These are phyloP conservation scores for Psilocybe cubensis DNA, from an alignment of 768 basidiomycete genomes.

Conservation along the genomic window DNA sequence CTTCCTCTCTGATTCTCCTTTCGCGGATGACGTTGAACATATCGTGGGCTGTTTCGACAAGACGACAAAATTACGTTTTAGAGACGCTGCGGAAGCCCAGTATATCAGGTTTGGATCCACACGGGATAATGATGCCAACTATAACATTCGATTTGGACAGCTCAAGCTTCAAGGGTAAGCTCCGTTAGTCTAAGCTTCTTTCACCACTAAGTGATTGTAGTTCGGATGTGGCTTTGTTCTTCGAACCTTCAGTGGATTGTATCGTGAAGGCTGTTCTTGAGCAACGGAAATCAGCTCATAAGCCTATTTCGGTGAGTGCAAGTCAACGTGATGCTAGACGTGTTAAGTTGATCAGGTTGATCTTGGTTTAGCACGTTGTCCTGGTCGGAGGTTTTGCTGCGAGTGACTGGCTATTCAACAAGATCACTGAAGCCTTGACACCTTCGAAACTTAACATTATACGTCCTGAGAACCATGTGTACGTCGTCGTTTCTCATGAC, in stretches of 20 bases:
- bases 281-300: conserved; percentile 26
- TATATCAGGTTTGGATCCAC: conserved; percentile 52
- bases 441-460: conserved; percentile 43
- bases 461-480: conserved; percentile 60
- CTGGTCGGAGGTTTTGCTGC: conserved; percentile 65
- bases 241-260: conserved; percentile 39
- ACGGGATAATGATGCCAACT: conserved; percentile 40
- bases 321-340: too few relatives aligned
- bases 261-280: conserved; percentile 35
- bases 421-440: conserved; percentile 42
- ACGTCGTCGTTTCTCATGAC: conserved; percentile 21
- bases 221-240: conserved; percentile 38
- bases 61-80: conserved; percentile 49
- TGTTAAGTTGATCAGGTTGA: neutral
- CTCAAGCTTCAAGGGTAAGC: conserved; percentile 43
- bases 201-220: conserved; percentile 17
- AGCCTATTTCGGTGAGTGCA: conserved; percentile 33
- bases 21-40: conserved; percentile 42
- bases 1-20: conserved; percentile 44
- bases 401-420: conserved; percentile 54
- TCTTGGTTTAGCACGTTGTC: conserved; percentile 37
- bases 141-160: conserved; percentile 49
- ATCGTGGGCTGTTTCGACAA: conserved; percentile 49
- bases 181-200: neutral
- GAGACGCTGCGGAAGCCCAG: conserved; percentile 38